A percentile compares a stretch with the other conserved stretches of the same genome.
phyloP scores from a whole-genome alignment of 2,329 filamentous ascomycete species.

The Mariannaea elegans region DNA sequence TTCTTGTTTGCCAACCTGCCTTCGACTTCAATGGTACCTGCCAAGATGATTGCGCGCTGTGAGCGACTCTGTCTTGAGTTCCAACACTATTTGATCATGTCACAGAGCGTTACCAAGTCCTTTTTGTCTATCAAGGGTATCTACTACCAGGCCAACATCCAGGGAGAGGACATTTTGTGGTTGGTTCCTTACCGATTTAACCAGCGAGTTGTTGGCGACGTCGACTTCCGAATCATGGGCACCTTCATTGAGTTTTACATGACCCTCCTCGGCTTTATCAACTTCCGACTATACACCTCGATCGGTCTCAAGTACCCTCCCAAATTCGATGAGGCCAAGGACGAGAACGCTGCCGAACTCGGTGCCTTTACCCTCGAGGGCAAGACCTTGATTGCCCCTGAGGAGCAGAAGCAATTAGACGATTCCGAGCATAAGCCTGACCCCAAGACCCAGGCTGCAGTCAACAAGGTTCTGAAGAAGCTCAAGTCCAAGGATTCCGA shows the following conservation, averaged over 20 bases:
- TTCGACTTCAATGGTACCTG: slow-evolving; percentile 86
- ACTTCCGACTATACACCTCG: slow-evolving; percentile 92
- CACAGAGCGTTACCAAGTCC: slow-evolving; percentile 90
- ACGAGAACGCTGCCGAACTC: slow-evolving; percentile 89
- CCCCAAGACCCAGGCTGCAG: slow-evolving; percentile 70
- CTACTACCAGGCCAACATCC: slow-evolving; percentile 97
- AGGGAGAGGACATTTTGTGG: slow-evolving; percentile 97
- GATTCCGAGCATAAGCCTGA: slow-evolving; percentile 60
- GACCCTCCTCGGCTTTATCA: slow-evolving; percentile 92
- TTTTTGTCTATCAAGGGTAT: slow-evolving; percentile 99
- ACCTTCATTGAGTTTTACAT: slow-evolving; percentile 99
- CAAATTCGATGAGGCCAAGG: slow-evolving; percentile 87
- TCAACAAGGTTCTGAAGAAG: slow-evolving; percentile 74
- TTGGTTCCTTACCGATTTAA: slow-evolving; percentile 98
- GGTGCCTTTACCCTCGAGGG: slow-evolving; percentile 91
- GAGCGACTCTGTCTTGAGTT: slow-evolving; percentile 95
- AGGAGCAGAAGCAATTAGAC: slow-evolving; percentile 63
- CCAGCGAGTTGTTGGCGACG: slow-evolving; percentile 89
- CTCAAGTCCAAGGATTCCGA: slow-evolving; percentile 65
- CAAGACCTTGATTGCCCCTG: slow-evolving; percentile 64
- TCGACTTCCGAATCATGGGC: slow-evolving; percentile 99
- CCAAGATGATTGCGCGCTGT: slow-evolving; percentile 95
- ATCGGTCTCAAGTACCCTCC: slow-evolving; percentile 94
- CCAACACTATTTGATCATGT: slow-evolving; percentile 95
- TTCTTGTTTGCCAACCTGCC: slow-evolving; percentile 98